Percentiles rank a stretch among this genome's conserved stretches.
These are phyloP conservation scores for Cryptosporidium ubiquitum DNA, from an alignment of 169 alveolate genomes.

Conservation along the genomic window DNA sequence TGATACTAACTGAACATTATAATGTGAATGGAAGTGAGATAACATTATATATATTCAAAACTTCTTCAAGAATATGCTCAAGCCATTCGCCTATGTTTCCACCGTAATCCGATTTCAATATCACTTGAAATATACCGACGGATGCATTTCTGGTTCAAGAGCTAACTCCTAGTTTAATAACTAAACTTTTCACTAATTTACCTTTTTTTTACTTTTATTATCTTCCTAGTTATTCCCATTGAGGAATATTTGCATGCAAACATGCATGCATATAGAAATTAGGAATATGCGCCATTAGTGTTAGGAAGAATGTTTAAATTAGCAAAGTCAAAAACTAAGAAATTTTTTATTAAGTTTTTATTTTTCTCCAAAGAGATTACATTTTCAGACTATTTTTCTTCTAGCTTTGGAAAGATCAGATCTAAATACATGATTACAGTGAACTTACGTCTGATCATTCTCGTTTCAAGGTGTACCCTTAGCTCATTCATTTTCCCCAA, in stretches of 20 bases:
- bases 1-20: background rate
- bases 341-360: no score
- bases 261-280: background rate
- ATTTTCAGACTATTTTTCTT: no score
- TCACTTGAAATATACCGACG: background rate
- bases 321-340: no score
- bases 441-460: no score
- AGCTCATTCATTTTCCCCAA: no score
- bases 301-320: background rate
- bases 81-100: background rate
- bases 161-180: background rate
- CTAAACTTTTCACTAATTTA: background rate
- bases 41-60: background rate
- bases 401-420: no score
- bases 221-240: background rate
- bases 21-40: background rate
- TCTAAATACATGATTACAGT: no score
- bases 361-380: no score
- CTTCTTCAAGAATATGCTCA: background rate
- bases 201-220: background rate
- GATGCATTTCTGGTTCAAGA: background rate
- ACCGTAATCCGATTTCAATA: background rate
- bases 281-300: background rate
- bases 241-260: background rate
- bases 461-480: no score